Conservation (phyloP, 148 eudicot genomes). For the Cornus controversa region DNA sequence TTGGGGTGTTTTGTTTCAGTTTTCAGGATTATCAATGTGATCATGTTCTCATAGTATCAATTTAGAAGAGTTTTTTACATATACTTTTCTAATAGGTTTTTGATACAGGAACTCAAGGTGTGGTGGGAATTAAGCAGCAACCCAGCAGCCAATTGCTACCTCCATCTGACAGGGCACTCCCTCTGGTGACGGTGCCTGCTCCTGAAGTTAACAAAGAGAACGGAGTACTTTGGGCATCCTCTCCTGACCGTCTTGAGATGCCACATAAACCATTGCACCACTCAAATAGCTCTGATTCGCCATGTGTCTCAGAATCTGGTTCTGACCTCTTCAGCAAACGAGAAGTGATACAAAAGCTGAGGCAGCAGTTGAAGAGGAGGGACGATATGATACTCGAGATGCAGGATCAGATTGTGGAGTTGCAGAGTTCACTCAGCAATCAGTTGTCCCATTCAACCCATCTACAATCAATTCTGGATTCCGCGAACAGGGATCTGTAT, state of each 20-base stretch:
- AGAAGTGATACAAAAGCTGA: slow-evolving; percentile 91
- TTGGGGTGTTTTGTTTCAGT: neutral
- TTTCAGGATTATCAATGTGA: neutral
- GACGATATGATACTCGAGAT: slow-evolving; percentile 91
- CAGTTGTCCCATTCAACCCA: slow-evolving; percentile 72
- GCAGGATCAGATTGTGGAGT: slow-evolving; percentile 88
- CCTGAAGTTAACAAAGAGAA: slow-evolving; percentile 58
- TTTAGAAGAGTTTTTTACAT: neutral
- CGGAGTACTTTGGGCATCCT: slow-evolving; percentile 76
- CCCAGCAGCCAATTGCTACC: slow-evolving; percentile 42
- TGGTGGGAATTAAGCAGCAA: slow-evolving; percentile 53
- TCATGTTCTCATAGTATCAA: neutral
- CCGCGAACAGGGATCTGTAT: slow-evolving; percentile 73
- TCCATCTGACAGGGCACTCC: slow-evolving; percentile 65
- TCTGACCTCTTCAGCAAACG: slow-evolving; percentile 91
- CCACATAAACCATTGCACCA: slow-evolving; percentile 80
- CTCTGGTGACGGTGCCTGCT: slow-evolving; percentile 70
- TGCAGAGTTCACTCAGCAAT: slow-evolving; percentile 60
- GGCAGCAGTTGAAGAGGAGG: slow-evolving; percentile 90
- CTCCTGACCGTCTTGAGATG: slow-evolving; percentile 83
- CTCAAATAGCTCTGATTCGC: slow-evolving; percentile 85
- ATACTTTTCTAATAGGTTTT: slow-evolving; percentile 7
- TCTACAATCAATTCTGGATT: slow-evolving; percentile 74
- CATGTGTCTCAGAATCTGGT: slow-evolving; percentile 88
- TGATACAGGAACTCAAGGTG: slow-evolving; percentile 48